phyloP scores from a whole-genome alignment of 331 rosid species.

The Quercus lobata region DNA sequence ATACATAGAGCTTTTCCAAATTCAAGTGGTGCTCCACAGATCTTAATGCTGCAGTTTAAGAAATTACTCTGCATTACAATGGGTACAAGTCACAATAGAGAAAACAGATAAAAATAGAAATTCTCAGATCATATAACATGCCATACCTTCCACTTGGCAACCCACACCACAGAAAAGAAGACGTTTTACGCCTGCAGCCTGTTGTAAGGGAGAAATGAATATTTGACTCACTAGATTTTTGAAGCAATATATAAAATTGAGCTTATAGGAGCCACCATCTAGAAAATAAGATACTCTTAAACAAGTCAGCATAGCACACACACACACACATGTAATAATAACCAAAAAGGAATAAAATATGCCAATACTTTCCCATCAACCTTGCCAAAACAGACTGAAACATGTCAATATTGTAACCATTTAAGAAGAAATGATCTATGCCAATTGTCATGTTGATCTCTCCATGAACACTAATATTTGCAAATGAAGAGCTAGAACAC shows the following conservation, averaged over 20 bases:
- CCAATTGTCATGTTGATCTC: too few relatives aligned
- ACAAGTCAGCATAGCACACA: neutral
- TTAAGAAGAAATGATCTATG: neutral
- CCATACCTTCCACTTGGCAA: slow-evolving; percentile 94
- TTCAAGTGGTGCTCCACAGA: slow-evolving; percentile 85
- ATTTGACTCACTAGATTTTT: neutral
- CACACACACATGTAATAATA: neutral
- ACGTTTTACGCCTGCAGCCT: slow-evolving; percentile 96
- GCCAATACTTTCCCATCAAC: neutral
- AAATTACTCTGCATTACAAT: slow-evolving; percentile 94
- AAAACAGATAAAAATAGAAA: slow-evolving; percentile 20
- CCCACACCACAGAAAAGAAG: slow-evolving; percentile 99
- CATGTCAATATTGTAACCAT: neutral
- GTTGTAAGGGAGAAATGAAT: slow-evolving; percentile 15
- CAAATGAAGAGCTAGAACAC: neutral
- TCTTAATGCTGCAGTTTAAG: slow-evolving; percentile 94
- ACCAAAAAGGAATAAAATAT: neutral
- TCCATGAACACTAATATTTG: neutral
- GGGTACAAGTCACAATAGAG: slow-evolving; percentile 73
- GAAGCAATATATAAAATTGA: neutral
- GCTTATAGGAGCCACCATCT: neutral
- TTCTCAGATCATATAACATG: slow-evolving; percentile 9
- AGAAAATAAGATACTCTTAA: neutral
- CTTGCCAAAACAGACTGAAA: neutral
- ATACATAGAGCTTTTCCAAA: slow-evolving; percentile 93